Conservation (phyloP, 2,329 filamentous ascomycete species). For the Cryphonectria naterciae region DNA sequence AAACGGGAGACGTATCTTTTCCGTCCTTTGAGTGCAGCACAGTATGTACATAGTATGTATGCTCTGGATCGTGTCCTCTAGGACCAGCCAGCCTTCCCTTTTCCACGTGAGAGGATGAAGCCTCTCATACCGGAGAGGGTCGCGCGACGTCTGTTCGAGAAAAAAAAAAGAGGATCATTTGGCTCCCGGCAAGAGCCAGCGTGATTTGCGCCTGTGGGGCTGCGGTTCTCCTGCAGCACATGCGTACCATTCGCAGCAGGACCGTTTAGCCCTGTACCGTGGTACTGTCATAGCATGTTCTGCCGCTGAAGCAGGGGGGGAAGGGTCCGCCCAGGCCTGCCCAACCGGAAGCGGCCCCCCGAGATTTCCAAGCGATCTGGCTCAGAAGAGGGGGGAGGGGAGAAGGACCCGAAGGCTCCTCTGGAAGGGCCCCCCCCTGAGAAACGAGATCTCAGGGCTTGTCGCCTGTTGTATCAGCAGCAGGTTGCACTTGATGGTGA, state of each 20-base stretch:
- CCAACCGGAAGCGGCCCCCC: not conserved
- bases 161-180: not conserved
- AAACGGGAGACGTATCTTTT: not conserved
- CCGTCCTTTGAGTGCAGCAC: not conserved
- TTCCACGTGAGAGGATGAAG: not conserved
- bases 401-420: too few relatives aligned
- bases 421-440: not conserved
- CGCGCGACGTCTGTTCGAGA: not conserved
- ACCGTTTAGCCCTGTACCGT: not conserved
- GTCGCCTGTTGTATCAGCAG: not conserved
- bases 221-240: not conserved
- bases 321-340: too few relatives aligned
- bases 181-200: not conserved
- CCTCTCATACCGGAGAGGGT: too few relatives aligned
- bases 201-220: not conserved
- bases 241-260: not conserved
- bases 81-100: not conserved
- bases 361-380: not conserved
- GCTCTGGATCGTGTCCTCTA: not conserved
- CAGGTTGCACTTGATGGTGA: too few relatives aligned
- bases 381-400: not conserved
- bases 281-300: not conserved
- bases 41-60: not conserved
- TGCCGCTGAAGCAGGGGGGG: not conserved
- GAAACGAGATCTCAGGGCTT: not conserved